These are phyloP conservation scores for Candida adriatica DNA, from an alignment of 805 yeast genomes.

Conservation along the genomic window DNA sequence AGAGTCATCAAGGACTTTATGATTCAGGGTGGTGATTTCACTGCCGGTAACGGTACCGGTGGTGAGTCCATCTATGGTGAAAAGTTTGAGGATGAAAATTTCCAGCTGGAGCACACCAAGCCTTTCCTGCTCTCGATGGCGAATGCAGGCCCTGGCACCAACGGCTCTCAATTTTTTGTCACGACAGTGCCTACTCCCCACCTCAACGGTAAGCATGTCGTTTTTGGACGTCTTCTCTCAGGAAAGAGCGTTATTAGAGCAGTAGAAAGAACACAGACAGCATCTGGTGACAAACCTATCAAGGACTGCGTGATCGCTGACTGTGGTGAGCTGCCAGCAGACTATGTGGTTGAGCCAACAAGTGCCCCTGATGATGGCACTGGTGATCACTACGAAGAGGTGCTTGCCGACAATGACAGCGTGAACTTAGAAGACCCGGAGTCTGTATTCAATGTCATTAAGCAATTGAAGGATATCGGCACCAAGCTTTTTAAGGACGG, in stretches of 20 bases:
- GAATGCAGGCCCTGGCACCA: slow-evolving; percentile 91
- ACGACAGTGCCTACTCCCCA: slow-evolving; percentile 94
- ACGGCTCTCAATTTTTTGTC: slow-evolving; percentile 93
- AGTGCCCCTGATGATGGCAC: slow-evolving; percentile 61
- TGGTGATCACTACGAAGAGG: slow-evolving; percentile 78
- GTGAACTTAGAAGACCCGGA: slow-evolving; percentile 55
- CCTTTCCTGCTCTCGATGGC: slow-evolving; percentile 96
- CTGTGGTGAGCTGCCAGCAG: slow-evolving; percentile 71
- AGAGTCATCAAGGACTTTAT: slow-evolving; percentile 83
- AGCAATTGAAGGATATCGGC: slow-evolving; percentile 67
- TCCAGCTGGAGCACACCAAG: slow-evolving; percentile 62
- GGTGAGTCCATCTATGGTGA: slow-evolving; percentile 82
- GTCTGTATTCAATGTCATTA: slow-evolving; percentile 60
- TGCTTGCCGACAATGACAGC: slow-evolving; percentile 64
- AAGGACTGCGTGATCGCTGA: slow-evolving; percentile 64
- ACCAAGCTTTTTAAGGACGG: slow-evolving; percentile 67
- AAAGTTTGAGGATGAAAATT: slow-evolving; percentile 87
- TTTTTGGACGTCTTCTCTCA: slow-evolving; percentile 80
- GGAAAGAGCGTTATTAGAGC: slow-evolving; percentile 79
- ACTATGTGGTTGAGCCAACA: slow-evolving; percentile 40
- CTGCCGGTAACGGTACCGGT: slow-evolving; percentile 66
- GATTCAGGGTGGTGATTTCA: slow-evolving; percentile 95
- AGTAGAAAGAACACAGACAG: slow-evolving; percentile 67
- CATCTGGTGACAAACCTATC: slow-evolving; percentile 61
- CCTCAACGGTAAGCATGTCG: slow-evolving; percentile 92